Evolutionary conservation across 352 stramenopile genomes (phyloP).

Genomic region (Pythium graminicola): DNA sequence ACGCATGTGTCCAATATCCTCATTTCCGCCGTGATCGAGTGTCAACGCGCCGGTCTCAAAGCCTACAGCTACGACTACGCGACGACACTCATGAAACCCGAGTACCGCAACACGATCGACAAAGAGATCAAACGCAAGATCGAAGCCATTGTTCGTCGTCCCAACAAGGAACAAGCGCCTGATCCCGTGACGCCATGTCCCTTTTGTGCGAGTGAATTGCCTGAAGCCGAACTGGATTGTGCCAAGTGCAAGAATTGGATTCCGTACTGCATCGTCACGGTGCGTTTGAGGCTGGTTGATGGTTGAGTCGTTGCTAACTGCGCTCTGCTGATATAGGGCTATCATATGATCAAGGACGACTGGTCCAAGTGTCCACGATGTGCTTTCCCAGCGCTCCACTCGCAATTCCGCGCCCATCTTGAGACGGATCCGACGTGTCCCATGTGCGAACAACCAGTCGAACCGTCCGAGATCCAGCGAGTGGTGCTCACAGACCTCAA

Average conservation of each 20-base stretch:
- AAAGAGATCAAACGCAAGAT: conserved; percentile 92
- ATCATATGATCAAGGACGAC: conserved; percentile 92
- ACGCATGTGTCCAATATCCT: conserved; percentile 88
- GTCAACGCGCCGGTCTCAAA: conserved; percentile 86
- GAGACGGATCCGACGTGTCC: conserved; percentile 57
- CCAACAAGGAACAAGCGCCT: conserved; percentile 81
- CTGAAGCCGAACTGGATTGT: conserved; percentile 87
- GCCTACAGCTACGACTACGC: conserved; percentile 90
- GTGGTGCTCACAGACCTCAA: conserved; percentile 9
- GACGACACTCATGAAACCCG: conserved; percentile 84
- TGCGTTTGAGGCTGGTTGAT: conserved; percentile 18
- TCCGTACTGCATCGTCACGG: conserved; percentile 90
- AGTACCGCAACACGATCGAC: conserved; percentile 85
- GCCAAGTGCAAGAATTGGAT: conserved; percentile 89
- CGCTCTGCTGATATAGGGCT: conserved; percentile 39
- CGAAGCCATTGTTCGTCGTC: conserved; percentile 90
- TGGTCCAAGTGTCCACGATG: conserved; percentile 88
- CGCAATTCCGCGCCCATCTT: conserved; percentile 81
- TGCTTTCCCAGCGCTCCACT: conserved; percentile 85
- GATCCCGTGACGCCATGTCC: conserved; percentile 76
- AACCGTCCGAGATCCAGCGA: conserved; percentile 19
- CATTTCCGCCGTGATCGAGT: conserved; percentile 93
- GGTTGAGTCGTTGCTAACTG: not conserved
- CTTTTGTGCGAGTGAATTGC: conserved; percentile 70
- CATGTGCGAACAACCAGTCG: conserved; percentile 67